phyloP scores from a whole-genome alignment of 208 protist species.

The Naegleria lovaniensis region DNA sequence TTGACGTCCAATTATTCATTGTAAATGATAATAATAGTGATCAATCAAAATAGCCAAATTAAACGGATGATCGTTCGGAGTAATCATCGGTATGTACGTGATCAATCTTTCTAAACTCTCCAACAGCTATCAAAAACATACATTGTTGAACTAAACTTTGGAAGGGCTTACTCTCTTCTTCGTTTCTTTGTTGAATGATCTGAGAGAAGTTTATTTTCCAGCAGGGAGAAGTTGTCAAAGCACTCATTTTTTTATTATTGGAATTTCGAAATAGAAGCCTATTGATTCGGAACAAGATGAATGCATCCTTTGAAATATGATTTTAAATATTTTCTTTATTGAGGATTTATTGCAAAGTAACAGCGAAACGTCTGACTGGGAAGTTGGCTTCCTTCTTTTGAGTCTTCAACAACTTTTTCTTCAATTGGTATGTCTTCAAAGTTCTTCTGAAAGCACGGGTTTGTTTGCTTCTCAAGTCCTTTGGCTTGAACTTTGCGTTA shows the following conservation, averaged over 20 bases:
- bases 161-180: background rate
- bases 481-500: background rate
- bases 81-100: background rate
- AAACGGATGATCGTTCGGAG: background rate
- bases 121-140: background rate
- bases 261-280: background rate
- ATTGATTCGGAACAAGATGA: background rate
- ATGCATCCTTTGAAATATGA: background rate
- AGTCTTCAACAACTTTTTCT: background rate
- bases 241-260: background rate
- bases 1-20: no score
- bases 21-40: background rate
- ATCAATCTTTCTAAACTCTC: background rate
- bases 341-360: background rate
- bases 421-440: background rate
- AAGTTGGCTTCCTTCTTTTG: background rate
- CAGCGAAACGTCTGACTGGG: constrained; percentile 10
- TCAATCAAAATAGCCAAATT: background rate
- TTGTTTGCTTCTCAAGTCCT: background rate
- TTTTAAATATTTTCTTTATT: background rate
- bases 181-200: background rate
- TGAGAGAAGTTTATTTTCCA: background rate
- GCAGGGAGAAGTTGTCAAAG: background rate
- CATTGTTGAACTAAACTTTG: background rate
- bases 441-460: constrained; percentile 24